A percentile compares a stretch with the other conserved stretches of the same genome.
Evolutionary conservation across 2,329 filamentous ascomycete species (phyloP).

Genomic region (Cytospora leucostoma): DNA sequence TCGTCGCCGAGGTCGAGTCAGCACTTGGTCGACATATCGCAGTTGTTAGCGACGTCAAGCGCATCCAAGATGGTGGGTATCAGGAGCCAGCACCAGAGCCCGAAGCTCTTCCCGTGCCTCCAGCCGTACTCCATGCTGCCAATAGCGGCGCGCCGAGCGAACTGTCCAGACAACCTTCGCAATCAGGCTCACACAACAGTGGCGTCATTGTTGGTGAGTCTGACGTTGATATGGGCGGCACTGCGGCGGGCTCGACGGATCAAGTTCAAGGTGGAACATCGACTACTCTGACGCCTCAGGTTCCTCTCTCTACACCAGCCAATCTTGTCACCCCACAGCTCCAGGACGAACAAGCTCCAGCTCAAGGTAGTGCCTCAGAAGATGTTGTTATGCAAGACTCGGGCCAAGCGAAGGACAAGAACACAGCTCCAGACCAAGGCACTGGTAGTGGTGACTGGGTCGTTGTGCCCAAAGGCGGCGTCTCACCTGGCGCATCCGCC

Average conservation of each 20-base stretch:
- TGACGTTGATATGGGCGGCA: conserved; percentile 66
- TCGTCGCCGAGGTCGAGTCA: conserved; percentile 73
- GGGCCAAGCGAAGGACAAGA: conserved; percentile 46
- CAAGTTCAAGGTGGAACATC: conserved; percentile 67
- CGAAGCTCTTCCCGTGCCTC: conserved; percentile 35
- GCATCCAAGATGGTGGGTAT: conserved; percentile 76
- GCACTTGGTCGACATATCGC: conserved; percentile 68
- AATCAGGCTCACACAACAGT: conserved; percentile 57
- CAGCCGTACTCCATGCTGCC: conserved; percentile 31
- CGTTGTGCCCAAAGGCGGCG: conserved; percentile 66
- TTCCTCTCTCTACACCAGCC: conserved; percentile 58
- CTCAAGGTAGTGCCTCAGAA: conserved; percentile 30
- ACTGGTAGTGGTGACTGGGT: conserved; percentile 70
- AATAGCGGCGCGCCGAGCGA: conserved; percentile 31
- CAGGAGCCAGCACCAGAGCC: conserved; percentile 61
- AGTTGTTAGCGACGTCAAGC: conserved; percentile 64
- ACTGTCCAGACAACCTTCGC: conserved; percentile 56
- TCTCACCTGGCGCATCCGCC: conserved; percentile 37
- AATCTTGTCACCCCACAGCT: conserved; percentile 49
- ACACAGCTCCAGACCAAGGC: conserved; percentile 52
- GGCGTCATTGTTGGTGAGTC: conserved; percentile 59
- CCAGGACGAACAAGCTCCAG: conserved; percentile 34
- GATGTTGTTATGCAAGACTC: conserved; percentile 46
- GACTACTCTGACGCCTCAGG: conserved; percentile 62
- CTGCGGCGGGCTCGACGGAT: conserved; percentile 65